Base-by-base conservation (phyloP, 345 rosid genomes). In the Zanthoxylum bungeanum region DNA sequence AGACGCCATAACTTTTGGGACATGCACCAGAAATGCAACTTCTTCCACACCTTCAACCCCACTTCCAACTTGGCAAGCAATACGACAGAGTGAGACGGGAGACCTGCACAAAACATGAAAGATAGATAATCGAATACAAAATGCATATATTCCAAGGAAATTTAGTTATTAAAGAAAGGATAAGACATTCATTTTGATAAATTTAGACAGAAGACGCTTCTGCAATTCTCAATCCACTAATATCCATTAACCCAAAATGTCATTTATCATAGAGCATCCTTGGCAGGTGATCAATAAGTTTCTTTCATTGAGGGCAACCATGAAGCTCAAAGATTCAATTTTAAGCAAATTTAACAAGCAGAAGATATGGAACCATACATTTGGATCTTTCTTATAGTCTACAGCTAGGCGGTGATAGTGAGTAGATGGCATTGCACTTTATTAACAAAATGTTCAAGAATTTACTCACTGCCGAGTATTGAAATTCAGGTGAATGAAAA, bases 1-100 rank as follows among this genome's bases (percentile, higher is more conserved):
- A 92, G 73, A 92, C 94, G 66, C 99, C 98, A 66, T 92, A 91
- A 82, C 99, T 95, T 82, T 92, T 95, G 49, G 98, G 99, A 81
- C 99, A 95, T 58, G 91, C 91, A 67, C 98, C 98, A 92, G 99
- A 79, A 92, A 95, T 24, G 94, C 87, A 28, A 95, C 97, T 77
- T 92, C 97, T 73, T 95, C 97, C 17, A 78, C 71, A 79, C 93
- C 96, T 71, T 72, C 83, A 56, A 1, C 78, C 67, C 86, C 87
- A 75, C 79, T 78, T 82, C 98, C 98, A 17, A 91, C 93, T 81
- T 87, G 87, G 82, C 98, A 91, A 21, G 80, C 96, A 98, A 92
- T 92, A 73, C 92, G 99, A 51, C 93, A 88, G 52, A 95, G 91
- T 12, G 88, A 92, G n/a, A n/a, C n/a, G n/a, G n/a, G n/a, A n/a